phyloP scores from a whole-genome alignment of 2,329 filamentous ascomycete species.

The Grosmannia clavigera region DNA sequence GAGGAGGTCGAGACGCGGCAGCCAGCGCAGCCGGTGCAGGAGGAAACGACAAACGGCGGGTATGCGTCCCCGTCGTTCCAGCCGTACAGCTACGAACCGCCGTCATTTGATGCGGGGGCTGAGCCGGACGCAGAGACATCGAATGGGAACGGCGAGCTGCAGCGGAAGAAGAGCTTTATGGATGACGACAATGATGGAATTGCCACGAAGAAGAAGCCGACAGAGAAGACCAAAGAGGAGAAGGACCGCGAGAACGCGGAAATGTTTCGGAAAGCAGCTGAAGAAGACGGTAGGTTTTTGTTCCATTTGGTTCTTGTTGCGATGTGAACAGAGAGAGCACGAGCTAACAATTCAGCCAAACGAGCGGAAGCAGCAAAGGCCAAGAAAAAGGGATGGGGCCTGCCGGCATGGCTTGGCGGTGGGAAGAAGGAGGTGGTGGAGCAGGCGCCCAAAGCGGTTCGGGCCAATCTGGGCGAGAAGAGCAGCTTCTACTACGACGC shows the following conservation, averaged over 20 bases:
- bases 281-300: slow-evolving; percentile 48
- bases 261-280: slow-evolving; percentile 73
- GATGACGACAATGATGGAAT: slow-evolving; percentile 58
- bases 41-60: slow-evolving; percentile 24
- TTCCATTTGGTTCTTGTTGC: not conserved
- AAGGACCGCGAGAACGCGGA: slow-evolving; percentile 74
- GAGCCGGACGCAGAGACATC: slow-evolving; percentile 36
- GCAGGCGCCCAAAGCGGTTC: slow-evolving; percentile 60
- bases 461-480: slow-evolving; percentile 87
- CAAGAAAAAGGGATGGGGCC: slow-evolving; percentile 67
- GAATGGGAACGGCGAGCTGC: slow-evolving; percentile 30
- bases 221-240: slow-evolving; percentile 50
- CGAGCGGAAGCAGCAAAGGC: slow-evolving; percentile 39
- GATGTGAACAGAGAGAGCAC: no score
- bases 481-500: slow-evolving; percentile 90
- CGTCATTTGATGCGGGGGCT: slow-evolving; percentile 33
- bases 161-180: slow-evolving; percentile 61
- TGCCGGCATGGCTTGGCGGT: slow-evolving; percentile 71
- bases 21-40: slow-evolving; percentile 8
- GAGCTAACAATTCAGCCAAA: slow-evolving; percentile 36
- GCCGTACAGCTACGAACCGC: slow-evolving; percentile 45
- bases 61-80: slow-evolving; percentile 54
- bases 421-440: slow-evolving; percentile 48
- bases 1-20: slow-evolving; percentile 9
- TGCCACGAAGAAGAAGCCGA: slow-evolving; percentile 38